Percentiles rank a stretch among this genome's conserved stretches.
phyloP scores from a whole-genome alignment of 176 grass and related monocot species.

The Aegilops speltoides region DNA sequence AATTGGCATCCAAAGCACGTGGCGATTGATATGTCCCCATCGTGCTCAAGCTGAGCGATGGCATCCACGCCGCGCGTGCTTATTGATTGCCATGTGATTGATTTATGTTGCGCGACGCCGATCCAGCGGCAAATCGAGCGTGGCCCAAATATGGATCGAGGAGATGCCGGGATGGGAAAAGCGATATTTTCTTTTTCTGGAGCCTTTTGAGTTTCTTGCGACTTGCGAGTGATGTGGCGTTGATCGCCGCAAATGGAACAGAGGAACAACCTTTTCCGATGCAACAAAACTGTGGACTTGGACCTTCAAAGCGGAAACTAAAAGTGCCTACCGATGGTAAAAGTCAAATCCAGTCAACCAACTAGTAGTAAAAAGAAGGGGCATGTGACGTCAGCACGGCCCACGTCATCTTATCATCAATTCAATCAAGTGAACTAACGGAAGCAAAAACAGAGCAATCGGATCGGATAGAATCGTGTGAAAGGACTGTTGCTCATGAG shows the following conservation, averaged over 20 bases:
- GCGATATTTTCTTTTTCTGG: background rate
- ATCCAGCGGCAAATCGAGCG: background rate
- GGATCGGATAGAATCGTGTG: background rate
- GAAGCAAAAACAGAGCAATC: background rate
- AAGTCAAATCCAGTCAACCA: constrained; percentile 2
- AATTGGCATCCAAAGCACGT: constrained; percentile 19
- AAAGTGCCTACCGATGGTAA: background rate
- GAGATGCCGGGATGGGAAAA: background rate
- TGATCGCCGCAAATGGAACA: constrained; percentile 1
- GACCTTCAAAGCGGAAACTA: background rate
- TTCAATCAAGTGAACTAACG: background rate
- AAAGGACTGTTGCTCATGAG: background rate
- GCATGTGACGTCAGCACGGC: background rate
- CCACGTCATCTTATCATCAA: background rate
- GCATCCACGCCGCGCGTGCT: background rate
- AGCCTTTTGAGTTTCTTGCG: background rate
- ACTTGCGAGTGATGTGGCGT: background rate
- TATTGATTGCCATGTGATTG: background rate
- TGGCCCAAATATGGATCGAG: no score
- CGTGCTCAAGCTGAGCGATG: background rate
- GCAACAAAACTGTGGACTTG: no score
- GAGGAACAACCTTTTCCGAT: background rate
- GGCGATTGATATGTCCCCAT: background rate
- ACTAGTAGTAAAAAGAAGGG: background rate
- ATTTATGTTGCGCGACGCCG: background rate